These are phyloP conservation scores for Colletotrichum agaves DNA, from an alignment of 2,329 filamentous ascomycete genomes.

Conservation along the genomic window DNA sequence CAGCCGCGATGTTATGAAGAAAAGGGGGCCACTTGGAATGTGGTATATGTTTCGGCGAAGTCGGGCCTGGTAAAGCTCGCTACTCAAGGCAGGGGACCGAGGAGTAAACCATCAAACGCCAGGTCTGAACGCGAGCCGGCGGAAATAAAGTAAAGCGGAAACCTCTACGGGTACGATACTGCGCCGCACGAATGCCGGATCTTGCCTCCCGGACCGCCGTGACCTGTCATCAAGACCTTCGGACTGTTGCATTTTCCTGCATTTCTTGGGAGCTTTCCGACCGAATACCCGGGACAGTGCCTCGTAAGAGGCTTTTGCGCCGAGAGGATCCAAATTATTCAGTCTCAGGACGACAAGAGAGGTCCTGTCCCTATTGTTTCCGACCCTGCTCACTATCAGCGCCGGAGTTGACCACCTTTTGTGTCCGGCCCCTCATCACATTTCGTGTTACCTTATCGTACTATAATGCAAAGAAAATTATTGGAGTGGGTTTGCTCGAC, in stretches of 20 bases:
- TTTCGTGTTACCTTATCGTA: slow-evolving; percentile 22
- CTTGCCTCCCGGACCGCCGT: slow-evolving; percentile 10
- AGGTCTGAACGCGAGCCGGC: background rate
- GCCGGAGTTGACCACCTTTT: slow-evolving; percentile 1
- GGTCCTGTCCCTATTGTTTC: background rate
- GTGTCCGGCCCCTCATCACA: slow-evolving; percentile 20
- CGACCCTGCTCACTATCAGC: background rate
- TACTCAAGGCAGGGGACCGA: background rate
- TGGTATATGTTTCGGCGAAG: background rate
- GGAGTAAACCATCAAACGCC: background rate
- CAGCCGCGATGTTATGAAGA: background rate
- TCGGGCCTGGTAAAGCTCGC: background rate
- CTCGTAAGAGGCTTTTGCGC: too few relatives aligned
- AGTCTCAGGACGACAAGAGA: background rate
- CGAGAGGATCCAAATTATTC: background rate
- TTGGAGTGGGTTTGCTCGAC: slow-evolving; percentile 14
- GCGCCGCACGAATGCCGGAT: background rate
- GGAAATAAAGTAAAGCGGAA: background rate
- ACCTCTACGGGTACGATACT: background rate
- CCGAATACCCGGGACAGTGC: background rate
- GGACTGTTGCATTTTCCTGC: background rate
- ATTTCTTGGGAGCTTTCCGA: background rate
- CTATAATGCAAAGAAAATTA: slow-evolving; percentile 21
- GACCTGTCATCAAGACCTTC: background rate
- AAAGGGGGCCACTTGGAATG: background rate